Evolutionary conservation across 179 eudicot genomes (phyloP), one percentile per base, ranked within the genome.

Genomic region (Silene coronaria): DNA sequence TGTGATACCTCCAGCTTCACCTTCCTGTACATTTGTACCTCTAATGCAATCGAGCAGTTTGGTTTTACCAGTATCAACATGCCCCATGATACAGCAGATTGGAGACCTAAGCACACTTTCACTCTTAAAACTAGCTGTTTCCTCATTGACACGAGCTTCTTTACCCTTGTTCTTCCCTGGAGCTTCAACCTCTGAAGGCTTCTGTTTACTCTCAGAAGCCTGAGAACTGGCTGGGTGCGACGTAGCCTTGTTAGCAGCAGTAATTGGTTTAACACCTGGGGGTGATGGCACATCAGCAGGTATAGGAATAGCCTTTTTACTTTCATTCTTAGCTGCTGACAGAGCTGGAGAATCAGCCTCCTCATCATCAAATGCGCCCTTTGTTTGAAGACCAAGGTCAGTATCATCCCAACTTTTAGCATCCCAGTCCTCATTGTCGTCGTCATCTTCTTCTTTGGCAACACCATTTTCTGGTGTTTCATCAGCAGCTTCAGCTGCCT

Each of bases 1-100:
- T n/a, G 98, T 93, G 81, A 90, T 93, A 70, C 98, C 98, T 78
- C 98, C 98, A 79, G 97, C 98, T 79, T 93, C 97, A 80, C 98
- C 98, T 87, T 90, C 97, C 82, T 93, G 98, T 74, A 93, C 97
- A 82, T 91, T 91, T 62, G 97, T 93, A 64, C 96, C 96, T 72
- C 98, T 83, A 62, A 93, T 91, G 76, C 98, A 91, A 82, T 93
- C 97, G 71, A 94, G 90, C 76, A 94, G 77, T 83, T 94, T 94
- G 55, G 98, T 94, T 79, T 94, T 94, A 63, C 98, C 97, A 70
- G 98, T 89, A 85, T 94, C 98, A 60, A 94, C 98, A 78, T 94
- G 98, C 64, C 98, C 98, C 97, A 94, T 91, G 71, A 94, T 94
- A 75, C 97, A 91, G 82, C 97, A 94, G 69, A 94, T 94, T 73